phyloP scores from a whole-genome alignment of 148 eudicot genomes.

The Rhododendron mucronatum region DNA sequence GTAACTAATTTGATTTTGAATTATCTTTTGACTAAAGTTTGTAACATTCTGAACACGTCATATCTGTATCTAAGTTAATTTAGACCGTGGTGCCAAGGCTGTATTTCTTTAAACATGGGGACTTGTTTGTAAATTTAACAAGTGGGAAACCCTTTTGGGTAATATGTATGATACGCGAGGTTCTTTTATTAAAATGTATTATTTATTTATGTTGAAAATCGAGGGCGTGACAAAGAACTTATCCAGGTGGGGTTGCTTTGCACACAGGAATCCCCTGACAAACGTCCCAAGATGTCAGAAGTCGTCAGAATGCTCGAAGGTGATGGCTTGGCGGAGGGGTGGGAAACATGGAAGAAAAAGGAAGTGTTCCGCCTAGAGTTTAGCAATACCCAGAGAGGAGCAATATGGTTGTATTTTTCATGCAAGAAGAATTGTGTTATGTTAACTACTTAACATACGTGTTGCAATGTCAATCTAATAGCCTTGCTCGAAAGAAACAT shows the following conservation, averaged over 20 bases:
- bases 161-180: too few relatives aligned
- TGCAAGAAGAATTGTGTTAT: neutral
- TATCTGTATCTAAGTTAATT: too few relatives aligned
- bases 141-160: too few relatives aligned
- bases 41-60: too few relatives aligned
- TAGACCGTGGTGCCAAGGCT: too few relatives aligned
- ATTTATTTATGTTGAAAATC: too few relatives aligned
- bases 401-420: neutral
- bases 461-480: neutral
- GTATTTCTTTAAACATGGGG: too few relatives aligned
- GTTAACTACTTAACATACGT: neutral
- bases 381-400: conserved; percentile 5
- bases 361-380: conserved; percentile 39
- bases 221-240: too few relatives aligned
- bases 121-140: too few relatives aligned
- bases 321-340: conserved; percentile 48
- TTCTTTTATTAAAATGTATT: too few relatives aligned
- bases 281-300: conserved; percentile 57
- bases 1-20: too few relatives aligned
- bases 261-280: conserved; percentile 40
- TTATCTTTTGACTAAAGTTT: too few relatives aligned
- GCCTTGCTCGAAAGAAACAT: neutral
- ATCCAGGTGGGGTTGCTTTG: conserved; percentile 55
- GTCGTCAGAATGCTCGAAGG: conserved; percentile 63
- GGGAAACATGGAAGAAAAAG: conserved; percentile 61